A percentile compares a stretch with the other conserved stretches of the same genome.
Evolutionary conservation across 139 green algal species (phyloP).

Genomic region (Tetraselmis striata): DNA sequence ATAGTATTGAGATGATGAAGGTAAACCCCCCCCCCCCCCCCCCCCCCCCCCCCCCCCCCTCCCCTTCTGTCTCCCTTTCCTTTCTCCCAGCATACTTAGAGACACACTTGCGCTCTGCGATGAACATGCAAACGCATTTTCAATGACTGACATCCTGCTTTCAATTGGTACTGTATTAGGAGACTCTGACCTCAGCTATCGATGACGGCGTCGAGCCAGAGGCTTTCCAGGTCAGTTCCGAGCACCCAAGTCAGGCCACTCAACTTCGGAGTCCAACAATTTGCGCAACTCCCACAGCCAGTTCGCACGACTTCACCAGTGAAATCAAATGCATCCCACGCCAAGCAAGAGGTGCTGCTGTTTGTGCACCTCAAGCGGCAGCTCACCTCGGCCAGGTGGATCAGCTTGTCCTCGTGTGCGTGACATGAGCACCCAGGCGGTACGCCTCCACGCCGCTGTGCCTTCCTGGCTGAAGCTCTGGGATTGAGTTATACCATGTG

Average conservation of each 20-base stretch:
- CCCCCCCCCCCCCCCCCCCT: too few relatives aligned
- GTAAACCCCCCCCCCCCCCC: neutral
- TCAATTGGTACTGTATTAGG: too few relatives aligned
- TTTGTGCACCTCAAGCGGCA: neutral
- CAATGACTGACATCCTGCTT: neutral
- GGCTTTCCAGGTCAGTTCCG: neutral
- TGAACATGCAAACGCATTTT: neutral
- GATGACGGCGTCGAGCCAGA: neutral
- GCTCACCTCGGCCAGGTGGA: neutral
- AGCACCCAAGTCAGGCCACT: neutral
- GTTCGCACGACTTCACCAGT: neutral
- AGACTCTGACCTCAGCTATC: neutral
- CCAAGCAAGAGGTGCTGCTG: neutral
- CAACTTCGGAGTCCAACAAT: neutral
- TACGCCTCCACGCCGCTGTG: too few relatives aligned
- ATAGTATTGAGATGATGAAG: neutral
- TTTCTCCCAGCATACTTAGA: neutral
- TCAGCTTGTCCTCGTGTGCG: neutral
- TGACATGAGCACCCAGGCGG: neutral
- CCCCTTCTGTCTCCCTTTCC: too few relatives aligned
- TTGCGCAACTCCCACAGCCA: too few relatives aligned
- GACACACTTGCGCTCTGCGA: neutral
- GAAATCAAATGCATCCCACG: neutral
- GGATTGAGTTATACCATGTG: too few relatives aligned
- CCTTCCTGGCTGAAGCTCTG: too few relatives aligned